A percentile compares a stretch with the other conserved stretches of the same genome.
Evolutionary conservation across 208 protist genomes (phyloP).

Genomic region (Wallacemonas sp.): DNA sequence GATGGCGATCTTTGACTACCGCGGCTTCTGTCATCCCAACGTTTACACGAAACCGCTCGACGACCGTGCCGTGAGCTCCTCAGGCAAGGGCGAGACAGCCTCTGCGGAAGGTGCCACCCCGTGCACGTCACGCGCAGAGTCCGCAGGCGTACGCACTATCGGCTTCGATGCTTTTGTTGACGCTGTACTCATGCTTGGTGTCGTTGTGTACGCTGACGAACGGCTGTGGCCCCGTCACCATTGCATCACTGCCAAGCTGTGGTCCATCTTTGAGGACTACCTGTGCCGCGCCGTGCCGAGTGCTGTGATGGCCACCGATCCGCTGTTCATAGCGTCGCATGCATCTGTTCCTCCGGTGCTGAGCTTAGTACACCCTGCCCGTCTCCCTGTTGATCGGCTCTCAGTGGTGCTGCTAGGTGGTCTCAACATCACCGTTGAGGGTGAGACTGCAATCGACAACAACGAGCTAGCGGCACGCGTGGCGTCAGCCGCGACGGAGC

Average conservation of each 20-base stretch:
- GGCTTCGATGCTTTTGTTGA: constrained; percentile 79
- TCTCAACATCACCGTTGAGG: constrained; percentile 31
- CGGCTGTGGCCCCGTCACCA: constrained; percentile 41
- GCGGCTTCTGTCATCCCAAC: constrained; percentile 39
- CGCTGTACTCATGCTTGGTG: constrained; percentile 72
- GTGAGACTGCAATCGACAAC: background rate
- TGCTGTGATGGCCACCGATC: constrained; percentile 24
- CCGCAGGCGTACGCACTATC: constrained; percentile 5
- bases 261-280: constrained; percentile 68
- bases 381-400: constrained; percentile 30
- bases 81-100: background rate
- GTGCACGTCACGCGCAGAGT: no score
- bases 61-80: background rate
- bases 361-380: constrained; percentile 27
- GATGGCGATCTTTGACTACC: constrained; percentile 57
- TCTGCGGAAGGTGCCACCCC: no score
- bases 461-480: background rate
- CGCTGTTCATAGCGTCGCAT: constrained; percentile 18
- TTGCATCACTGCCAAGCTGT: constrained; percentile 79
- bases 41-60: background rate
- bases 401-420: constrained; percentile 32
- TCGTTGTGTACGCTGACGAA: constrained; percentile 79
- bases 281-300: constrained; percentile 30
- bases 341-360: constrained; percentile 20
- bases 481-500: background rate